These are phyloP conservation scores for Aspergillus japonicus DNA, from an alignment of 2,329 filamentous ascomycete genomes.

Conservation along the genomic window DNA sequence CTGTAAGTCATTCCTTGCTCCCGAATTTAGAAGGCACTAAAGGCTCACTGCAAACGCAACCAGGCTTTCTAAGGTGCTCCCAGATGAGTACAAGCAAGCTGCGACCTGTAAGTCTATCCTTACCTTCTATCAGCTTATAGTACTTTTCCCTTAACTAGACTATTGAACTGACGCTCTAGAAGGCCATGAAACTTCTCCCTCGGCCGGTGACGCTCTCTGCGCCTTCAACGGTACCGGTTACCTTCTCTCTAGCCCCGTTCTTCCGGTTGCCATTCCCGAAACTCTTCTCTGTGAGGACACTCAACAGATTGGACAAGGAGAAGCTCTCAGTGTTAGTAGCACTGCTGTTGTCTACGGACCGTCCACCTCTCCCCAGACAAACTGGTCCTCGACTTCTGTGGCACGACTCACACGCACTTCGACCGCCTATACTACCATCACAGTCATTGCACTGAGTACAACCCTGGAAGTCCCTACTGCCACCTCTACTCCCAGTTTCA, in stretches of 20 bases:
- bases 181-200: slow-evolving; percentile 18
- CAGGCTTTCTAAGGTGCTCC: slow-evolving; percentile 19
- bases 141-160: not conserved
- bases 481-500: not conserved
- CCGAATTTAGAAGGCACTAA: too few relatives aligned
- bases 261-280: slow-evolving; percentile 12
- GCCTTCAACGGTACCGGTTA: slow-evolving; percentile 29
- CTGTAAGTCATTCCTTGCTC: slow-evolving; percentile 11
- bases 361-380: too few relatives aligned
- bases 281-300: slow-evolving; percentile 14
- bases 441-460: not conserved
- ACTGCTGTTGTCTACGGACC: too few relatives aligned
- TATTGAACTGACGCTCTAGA: not conserved
- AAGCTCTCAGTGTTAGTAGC: too few relatives aligned
- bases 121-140: too few relatives aligned
- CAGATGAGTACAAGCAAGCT: slow-evolving; percentile 9
- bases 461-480: not conserved
- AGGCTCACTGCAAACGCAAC: not conserved
- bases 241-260: not conserved
- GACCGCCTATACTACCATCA: not conserved
- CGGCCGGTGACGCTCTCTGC: slow-evolving; percentile 24
- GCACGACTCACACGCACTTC: too few relatives aligned
- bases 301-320: not conserved
- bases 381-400: too few relatives aligned
- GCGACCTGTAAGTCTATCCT: slow-evolving; percentile 19